A percentile compares a stretch with the other conserved stretches of the same genome.
These are phyloP conservation scores for Syzygium malaccense DNA, from an alignment of 441 rosid genomes.

Conservation along the genomic window DNA sequence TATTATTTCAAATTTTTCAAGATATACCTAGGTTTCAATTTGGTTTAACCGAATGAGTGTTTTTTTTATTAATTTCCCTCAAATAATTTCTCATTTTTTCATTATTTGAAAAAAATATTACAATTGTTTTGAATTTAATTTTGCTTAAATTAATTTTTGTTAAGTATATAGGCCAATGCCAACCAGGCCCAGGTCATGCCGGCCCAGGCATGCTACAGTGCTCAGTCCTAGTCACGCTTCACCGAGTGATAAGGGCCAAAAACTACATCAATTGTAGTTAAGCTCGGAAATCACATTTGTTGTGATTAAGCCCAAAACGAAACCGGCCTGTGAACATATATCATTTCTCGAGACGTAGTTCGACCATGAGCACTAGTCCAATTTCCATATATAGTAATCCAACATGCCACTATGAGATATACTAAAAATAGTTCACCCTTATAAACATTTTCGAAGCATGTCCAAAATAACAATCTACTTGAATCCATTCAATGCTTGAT, in stretches of 20 bases:
- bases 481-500: too few relatives aligned
- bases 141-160: too few relatives aligned
- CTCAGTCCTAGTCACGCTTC: too few relatives aligned
- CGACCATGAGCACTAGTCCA: neutral
- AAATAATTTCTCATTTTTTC: too few relatives aligned
- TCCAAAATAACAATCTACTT: too few relatives aligned
- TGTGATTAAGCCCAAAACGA: neutral
- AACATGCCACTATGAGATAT: neutral
- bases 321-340: neutral
- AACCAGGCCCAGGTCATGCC: neutral
- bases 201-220: too few relatives aligned
- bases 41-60: neutral
- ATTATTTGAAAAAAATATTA: too few relatives aligned
- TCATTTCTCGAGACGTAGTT: neutral
- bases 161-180: neutral
- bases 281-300: neutral
- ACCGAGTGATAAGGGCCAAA: neutral
- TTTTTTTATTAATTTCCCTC: neutral
- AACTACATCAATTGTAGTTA: neutral
- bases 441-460: too few relatives aligned
- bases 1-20: too few relatives aligned
- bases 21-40: neutral
- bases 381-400: neutral
- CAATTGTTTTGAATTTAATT: neutral
- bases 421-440: too few relatives aligned